Evolutionary conservation across 805 yeast species (phyloP).

Genomic region (Debaryomyces hansenii): DNA sequence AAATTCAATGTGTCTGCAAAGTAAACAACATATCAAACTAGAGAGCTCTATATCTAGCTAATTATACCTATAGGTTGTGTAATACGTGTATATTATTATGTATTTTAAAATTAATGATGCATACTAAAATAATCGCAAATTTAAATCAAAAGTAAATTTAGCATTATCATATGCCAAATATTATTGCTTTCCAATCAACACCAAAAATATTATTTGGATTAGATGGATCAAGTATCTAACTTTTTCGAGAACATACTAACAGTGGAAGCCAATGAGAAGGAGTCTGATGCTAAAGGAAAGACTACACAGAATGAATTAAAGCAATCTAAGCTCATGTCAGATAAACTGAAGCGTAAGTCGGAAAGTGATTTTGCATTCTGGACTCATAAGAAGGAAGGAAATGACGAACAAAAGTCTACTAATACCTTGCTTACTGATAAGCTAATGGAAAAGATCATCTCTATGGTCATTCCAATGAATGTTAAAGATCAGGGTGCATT

Average conservation of each 20-base stretch:
- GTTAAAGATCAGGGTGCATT: slow-evolving; percentile 45
- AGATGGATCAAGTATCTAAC: slow-evolving; percentile 39
- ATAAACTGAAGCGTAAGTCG: background rate
- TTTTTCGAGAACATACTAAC: slow-evolving; percentile 36
- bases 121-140: background rate
- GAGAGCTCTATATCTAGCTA: too few relatives aligned
- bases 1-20: too few relatives aligned
- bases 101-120: background rate
- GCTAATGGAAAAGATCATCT: slow-evolving; percentile 66
- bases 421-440: slow-evolving; percentile 53
- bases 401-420: slow-evolving; percentile 15
- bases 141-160: background rate
- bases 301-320: background rate
- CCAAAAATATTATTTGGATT: slow-evolving; percentile 23
- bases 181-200: too few relatives aligned
- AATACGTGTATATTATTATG: background rate
- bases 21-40: too few relatives aligned
- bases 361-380: background rate
- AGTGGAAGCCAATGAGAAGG: slow-evolving; percentile 16
- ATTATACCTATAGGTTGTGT: background rate
- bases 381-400: background rate
- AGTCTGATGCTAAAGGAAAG: background rate
- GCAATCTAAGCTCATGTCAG: background rate
- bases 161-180: too few relatives aligned
- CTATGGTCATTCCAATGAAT: slow-evolving; percentile 68